phyloP scores from a whole-genome alignment of 305 asterid genomes.

The Fraxinus velutina region DNA sequence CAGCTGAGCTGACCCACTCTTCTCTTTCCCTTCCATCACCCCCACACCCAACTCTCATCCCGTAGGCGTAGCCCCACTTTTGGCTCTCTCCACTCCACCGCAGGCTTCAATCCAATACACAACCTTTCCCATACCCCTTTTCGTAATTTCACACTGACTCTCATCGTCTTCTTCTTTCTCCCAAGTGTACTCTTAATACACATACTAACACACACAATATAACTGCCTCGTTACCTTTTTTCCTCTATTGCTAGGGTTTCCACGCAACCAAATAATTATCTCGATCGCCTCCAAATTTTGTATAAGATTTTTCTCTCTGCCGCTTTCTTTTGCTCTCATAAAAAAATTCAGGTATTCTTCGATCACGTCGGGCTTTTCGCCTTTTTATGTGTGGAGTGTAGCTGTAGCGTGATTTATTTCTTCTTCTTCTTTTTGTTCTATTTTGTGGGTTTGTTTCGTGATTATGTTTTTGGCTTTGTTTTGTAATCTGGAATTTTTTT shows the following conservation, averaged over 20 bases:
- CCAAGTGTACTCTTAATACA: slow-evolving; percentile 40
- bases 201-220: slow-evolving; percentile 29
- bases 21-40: not conserved
- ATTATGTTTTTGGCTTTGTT: not conserved
- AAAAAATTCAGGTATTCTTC: slow-evolving; percentile 37
- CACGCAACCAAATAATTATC: slow-evolving; percentile 22
- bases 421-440: not conserved
- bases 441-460: not conserved
- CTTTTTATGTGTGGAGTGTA: not conserved
- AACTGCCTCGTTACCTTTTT: slow-evolving; percentile 34
- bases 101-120: not conserved
- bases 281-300: slow-evolving; percentile 28
- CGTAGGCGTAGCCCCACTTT: not conserved
- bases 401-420: slow-evolving; percentile 4
- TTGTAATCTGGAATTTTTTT: not conserved
- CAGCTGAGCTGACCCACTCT: not conserved
- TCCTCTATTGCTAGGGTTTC: slow-evolving; percentile 43
- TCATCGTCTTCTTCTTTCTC: slow-evolving; percentile 48
- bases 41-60: not conserved
- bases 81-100: not conserved
- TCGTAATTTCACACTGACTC: slow-evolving; percentile 43
- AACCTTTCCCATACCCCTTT: slow-evolving; percentile 10
- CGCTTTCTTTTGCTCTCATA: slow-evolving; percentile 21
- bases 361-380: slow-evolving; percentile 24
- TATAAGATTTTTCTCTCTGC: not conserved